Percentiles rank a stretch among this genome's conserved stretches.
Conservation (phyloP, 2,329 filamentous ascomycete genomes). For the Aspergillus pseudoterreus region DNA sequence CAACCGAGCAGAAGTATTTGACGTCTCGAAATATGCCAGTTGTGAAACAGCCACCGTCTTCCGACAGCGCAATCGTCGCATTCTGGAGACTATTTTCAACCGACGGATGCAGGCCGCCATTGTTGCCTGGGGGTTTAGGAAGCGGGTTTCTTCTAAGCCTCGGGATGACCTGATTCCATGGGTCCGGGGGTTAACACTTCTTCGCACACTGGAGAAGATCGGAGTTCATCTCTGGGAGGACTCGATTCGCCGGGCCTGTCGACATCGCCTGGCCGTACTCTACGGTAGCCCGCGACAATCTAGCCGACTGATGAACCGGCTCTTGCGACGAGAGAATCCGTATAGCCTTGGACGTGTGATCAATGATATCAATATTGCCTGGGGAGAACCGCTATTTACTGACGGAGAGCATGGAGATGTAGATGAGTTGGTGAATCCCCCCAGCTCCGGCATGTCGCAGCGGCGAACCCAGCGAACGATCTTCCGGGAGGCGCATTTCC, state of each 20-base stretch:
- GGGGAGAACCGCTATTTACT: conserved; percentile 31
- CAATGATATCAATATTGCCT: conserved; percentile 30
- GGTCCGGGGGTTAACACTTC: conserved; percentile 37
- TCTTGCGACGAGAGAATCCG: conserved; percentile 34
- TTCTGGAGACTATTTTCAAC: conserved; percentile 42
- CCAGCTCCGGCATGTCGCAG: conserved; percentile 10
- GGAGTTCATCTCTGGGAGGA: conserved; percentile 31
- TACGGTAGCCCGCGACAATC: conserved; percentile 31
- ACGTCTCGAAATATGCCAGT: conserved; percentile 6
- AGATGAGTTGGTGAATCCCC: conserved; percentile 22
- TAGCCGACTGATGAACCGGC: conserved; percentile 30
- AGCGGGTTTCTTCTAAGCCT: conserved; percentile 21
- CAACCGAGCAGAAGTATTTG: conserved; percentile 9
- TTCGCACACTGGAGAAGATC: conserved; percentile 34
- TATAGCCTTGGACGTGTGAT: conserved; percentile 29
- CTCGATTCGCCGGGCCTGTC: conserved; percentile 31
- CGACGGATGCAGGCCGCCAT: conserved; percentile 44
- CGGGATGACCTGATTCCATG: conserved; percentile 31
- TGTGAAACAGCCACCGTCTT: neutral
- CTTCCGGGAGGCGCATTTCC: neutral
- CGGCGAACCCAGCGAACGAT: conserved; percentile 3
- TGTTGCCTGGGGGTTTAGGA: conserved; percentile 49
- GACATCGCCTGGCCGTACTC: conserved; percentile 34
- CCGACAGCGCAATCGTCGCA: conserved; percentile 15
- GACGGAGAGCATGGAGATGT: conserved; percentile 18